Base-by-base conservation (phyloP, 73 alveolate genomes). In the Tetrahymena borealis region DNA sequence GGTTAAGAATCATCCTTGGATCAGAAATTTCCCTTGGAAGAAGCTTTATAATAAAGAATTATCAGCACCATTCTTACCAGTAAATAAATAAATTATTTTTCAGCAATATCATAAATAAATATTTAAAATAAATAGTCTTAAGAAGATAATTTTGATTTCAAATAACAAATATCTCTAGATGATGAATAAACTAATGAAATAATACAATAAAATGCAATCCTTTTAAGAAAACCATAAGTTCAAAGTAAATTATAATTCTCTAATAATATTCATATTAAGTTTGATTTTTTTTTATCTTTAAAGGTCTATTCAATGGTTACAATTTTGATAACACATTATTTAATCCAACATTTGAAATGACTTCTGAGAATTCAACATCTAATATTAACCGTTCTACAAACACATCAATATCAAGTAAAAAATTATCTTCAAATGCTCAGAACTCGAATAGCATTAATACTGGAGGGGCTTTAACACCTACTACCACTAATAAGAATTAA, bases 1-100 rank as follows among this genome's bases (percentile, higher is more conserved):
- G 94, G 95, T 97, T 39, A 97, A 95, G 85, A 79, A 94, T 42
- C 99, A 97, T 96, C 96, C 96, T 31, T 97, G 99, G 99, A 94
- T 97, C 39, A 94, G 94, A 91, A 94, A 96, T 94, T 97, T 93
- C 93, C 97, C 97, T 91, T 97, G 99, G 99, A 91, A 96, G 5
- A 96, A 96, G 41, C 95, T 98, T 43, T 94, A 94, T 90, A 96
- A 97, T 77, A 97, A 97, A 95, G 96, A 95, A 40, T 40, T 98
- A 15, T 78, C 39, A n/a, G 95, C 99, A 12, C 99, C 99, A 15
- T 98, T 90, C 11, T 38, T 93, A 11, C 96, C 96, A 60, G 85
- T 60, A 60, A 60, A 60, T 60, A 60, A n/a, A 10, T n/a, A 60
- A n/a, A 3, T 60, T 18, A 0, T 3, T 15, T 18, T 0, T 60